Evolutionary conservation across 1,284 basidiomycete species (phyloP), one percentile per base, ranked within the genome.

Genomic region (Ganoderma sinense): DNA sequence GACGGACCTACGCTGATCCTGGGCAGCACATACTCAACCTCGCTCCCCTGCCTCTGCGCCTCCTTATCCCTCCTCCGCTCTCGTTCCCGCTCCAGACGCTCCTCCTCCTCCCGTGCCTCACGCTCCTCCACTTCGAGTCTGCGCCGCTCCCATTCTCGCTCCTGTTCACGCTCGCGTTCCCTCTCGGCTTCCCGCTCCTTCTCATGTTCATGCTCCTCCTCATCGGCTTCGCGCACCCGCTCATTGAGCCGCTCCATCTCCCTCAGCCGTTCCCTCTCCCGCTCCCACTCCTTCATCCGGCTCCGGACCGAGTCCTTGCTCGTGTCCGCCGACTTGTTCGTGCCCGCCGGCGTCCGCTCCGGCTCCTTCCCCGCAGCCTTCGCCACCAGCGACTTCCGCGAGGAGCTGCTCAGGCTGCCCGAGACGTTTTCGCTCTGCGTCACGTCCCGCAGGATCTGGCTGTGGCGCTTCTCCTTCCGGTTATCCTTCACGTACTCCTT

Each of bases 231-330:
- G 36, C 67, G 66, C 64, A 72, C 67, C 29, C 66, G 74, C 75
- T 87, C 87, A 75, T 87, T 84, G 73, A 87, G 72, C 65, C 83
- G 80, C 67, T 82, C 82, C 81, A 87, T 87, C 81, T 89, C 88
- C 70, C 87, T 80, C 72, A 89, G 77, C 63, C 88, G 79, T 78
- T 87, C 83, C 65, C 84, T 83, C 77, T 89, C 88, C 48, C 86
- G 78, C 74, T 90, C 88, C 88, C 89, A 89, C 69, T 89, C 88
- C 67, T 78, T 81, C 61, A 89, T 85, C 14, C 88, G 80, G 69
- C 87, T 84, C 64, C 82, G 82, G 16, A 87, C 88, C 79, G 84
- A 72, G 69, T 81, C 78, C 69, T 81, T 75, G 72, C 72, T 73
- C 64, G 72, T 73, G 66, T 73, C 72, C 64, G 68, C 70, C 55